These are phyloP conservation scores for Pleurotus platypus DNA, from an alignment of 768 basidiomycete species.

Conservation along the genomic window DNA sequence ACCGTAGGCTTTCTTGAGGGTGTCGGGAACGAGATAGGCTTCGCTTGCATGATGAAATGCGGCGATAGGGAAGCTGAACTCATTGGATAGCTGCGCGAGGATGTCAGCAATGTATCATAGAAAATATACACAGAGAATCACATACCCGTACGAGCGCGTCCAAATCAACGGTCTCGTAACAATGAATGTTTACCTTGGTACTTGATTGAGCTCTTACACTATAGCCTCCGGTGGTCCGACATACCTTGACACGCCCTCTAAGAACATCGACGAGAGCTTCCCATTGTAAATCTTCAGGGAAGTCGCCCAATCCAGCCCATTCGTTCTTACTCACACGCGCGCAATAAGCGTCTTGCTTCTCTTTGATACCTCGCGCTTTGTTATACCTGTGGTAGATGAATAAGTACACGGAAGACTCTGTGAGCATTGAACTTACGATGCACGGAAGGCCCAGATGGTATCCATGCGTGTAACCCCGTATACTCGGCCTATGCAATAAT, in stretches of 20 bases:
- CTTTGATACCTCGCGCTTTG: conserved; percentile 58
- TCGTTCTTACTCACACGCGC: conserved; percentile 41
- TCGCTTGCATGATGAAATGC: conserved; percentile 81
- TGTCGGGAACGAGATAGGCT: conserved; percentile 80
- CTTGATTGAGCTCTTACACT: conserved; percentile 11
- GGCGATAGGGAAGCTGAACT: conserved; percentile 70
- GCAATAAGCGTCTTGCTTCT: conserved; percentile 64
- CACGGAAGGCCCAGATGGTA: conserved; percentile 60
- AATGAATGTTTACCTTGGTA: conserved; percentile 50
- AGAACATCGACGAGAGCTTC: conserved; percentile 76
- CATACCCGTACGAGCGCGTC: conserved; percentile 62
- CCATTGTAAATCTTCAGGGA: conserved; percentile 69
- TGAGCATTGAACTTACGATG: conserved; percentile 34
- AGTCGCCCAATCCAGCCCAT: conserved; percentile 47
- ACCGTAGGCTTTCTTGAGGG: conserved; percentile 71
- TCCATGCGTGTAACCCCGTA: conserved; percentile 59
- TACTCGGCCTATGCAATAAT: conserved; percentile 27
- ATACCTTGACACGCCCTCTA: conserved; percentile 68
- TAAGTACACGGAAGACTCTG: not conserved
- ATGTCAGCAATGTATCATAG: not conserved
- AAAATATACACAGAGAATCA: not conserved
- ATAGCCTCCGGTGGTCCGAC: not conserved
- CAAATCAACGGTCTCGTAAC: conserved; percentile 63
- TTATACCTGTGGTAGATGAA: conserved; percentile 44
- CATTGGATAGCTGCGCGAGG: conserved; percentile 43